Base-by-base conservation (phyloP, 345 rosid genomes). In the Kandelia obovata region DNA sequence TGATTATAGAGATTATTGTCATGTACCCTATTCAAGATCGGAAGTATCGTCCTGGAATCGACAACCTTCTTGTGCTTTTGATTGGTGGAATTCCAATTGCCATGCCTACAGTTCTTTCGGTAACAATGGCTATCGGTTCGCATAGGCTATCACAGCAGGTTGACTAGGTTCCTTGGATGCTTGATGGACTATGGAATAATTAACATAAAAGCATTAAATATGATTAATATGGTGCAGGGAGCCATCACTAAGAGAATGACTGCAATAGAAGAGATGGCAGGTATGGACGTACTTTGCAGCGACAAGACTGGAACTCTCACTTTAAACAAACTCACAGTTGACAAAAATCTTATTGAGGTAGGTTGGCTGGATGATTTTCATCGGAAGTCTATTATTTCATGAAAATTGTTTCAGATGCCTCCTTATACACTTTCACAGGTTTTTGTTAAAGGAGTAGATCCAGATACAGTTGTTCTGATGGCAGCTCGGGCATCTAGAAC, bases 191-290 rank as follows among this genome's bases (percentile, higher is more conserved):
- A 21, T 51, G 6, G 64, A 28, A 21, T 69, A 52, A 56, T 73
- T n/a, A 39, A 56, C 63, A 17, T 43, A 27, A 52, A 62, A 66
- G 70, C 61, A 34, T 68, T 30, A 21, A 65, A 34, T 49, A 8
- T 47, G 31, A 64, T 64, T 25, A 59, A 2, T 59, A 56, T 71
- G 62, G 68, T 79, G 32, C 82, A 93, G 98, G 98, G 99, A 69
- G 99, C 99, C 67, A 95, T 95, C 77, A 95, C 99, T 9, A 95
- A 95, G 88, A 88, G 98, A 83, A 95, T 95, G 99, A 95, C 99
- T 62, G 98, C 97, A 34, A 95, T 95, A 52, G 99, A 95, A 77
- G 99, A 92, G 83, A 95, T 95, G 99, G 99, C 99, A n/a, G 98
- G 97, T 77, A 94, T 94, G 98, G 98, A 94, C 71, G 98, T 94